A percentile compares a stretch with the other conserved stretches of the same genome.
These are phyloP conservation scores for Pezicula carpinea DNA, from an alignment of 2,329 filamentous ascomycete species.

Conservation along the genomic window DNA sequence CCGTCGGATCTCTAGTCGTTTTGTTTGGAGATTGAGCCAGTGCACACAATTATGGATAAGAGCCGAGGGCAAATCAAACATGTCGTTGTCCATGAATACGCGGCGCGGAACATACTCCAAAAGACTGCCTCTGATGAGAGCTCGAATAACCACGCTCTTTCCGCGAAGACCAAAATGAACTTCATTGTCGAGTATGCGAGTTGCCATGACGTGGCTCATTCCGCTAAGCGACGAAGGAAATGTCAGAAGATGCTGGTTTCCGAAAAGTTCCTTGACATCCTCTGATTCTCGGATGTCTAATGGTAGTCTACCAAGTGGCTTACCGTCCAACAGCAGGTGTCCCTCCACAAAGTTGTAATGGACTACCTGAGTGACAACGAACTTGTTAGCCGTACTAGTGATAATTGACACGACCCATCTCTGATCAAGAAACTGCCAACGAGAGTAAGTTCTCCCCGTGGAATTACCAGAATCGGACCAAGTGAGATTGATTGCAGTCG, in stretches of 20 bases:
- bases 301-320: constrained; percentile 48
- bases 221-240: constrained; percentile 45
- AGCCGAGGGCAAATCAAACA: constrained; percentile 44
- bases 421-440: constrained; percentile 25
- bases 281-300: constrained; percentile 39
- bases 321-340: constrained; percentile 43
- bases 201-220: constrained; percentile 47
- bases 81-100: constrained; percentile 21
- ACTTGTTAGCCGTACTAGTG: constrained; percentile 27
- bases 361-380: constrained; percentile 27
- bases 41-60: constrained; percentile 51
- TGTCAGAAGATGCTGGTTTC: constrained; percentile 43
- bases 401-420: constrained; percentile 30
- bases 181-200: constrained; percentile 32
- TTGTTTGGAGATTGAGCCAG: constrained; percentile 48
- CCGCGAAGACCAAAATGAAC: constrained; percentile 50
- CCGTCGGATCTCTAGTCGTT: constrained; percentile 47
- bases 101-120: constrained; percentile 32
- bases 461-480: constrained; percentile 36
- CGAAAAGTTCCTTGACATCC: constrained; percentile 48
- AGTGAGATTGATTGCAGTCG: constrained; percentile 31
- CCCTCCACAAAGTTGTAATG: constrained; percentile 43
- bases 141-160: constrained; percentile 38
- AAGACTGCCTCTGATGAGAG: constrained; percentile 21
- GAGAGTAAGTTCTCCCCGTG: constrained; percentile 15